These are phyloP conservation scores for Cordyceps militaris DNA, from an alignment of 2,329 filamentous ascomycete genomes.

Conservation along the genomic window DNA sequence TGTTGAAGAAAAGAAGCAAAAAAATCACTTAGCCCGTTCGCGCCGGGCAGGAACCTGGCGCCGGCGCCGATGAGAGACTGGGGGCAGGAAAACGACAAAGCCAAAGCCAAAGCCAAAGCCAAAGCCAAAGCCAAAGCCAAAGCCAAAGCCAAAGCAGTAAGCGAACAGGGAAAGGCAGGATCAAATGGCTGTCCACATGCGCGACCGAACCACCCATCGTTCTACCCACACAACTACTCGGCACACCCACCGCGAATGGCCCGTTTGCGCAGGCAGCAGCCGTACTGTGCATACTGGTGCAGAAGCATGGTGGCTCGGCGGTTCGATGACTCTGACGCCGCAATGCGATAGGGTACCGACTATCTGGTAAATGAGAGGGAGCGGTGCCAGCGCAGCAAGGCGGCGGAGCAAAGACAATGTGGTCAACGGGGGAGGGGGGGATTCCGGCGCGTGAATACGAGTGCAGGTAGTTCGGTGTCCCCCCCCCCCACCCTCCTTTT, in stretches of 20 bases:
- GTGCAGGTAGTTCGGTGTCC: neutral
- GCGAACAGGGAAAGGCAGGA: neutral
- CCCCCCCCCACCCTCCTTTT: neutral
- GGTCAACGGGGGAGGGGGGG: neutral
- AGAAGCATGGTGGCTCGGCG: neutral
- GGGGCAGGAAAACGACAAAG: neutral
- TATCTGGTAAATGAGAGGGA: conserved; percentile 10
- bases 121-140: neutral
- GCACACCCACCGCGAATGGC: neutral
- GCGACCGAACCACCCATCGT: neutral
- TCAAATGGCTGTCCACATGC: neutral
- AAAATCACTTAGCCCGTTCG: neutral
- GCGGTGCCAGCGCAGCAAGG: conserved; percentile 6
- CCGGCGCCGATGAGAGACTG: neutral
- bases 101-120: neutral
- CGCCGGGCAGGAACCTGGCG: neutral
- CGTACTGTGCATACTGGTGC: neutral
- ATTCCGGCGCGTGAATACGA: neutral
- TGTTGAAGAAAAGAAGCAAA: neutral
- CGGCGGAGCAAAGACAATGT: neutral
- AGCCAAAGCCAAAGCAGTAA: neutral
- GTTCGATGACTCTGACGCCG: neutral
- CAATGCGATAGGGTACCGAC: conserved; percentile 8
- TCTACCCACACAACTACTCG: neutral
- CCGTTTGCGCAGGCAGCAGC: neutral